phyloP scores from a whole-genome alignment of 495 filamentous ascomycete genomes.

The Tuber microsphaerosporum region DNA sequence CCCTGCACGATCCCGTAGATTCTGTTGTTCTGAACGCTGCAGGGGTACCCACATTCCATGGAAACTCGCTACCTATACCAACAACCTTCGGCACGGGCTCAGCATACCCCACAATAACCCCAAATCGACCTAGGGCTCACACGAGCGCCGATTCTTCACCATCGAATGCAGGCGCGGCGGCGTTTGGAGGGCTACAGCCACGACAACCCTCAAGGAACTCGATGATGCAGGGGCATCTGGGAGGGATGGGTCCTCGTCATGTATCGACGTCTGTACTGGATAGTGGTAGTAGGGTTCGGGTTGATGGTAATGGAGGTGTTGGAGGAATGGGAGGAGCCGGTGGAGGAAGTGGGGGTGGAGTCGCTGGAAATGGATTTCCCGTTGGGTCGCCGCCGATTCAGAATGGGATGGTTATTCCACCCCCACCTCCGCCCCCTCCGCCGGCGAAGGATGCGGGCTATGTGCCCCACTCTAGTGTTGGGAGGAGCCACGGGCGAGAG shows the following conservation, averaged over 20 bases:
- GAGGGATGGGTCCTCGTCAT: constrained; percentile 35
- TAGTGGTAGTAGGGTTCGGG: constrained; percentile 22
- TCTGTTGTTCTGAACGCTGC: constrained; percentile 25
- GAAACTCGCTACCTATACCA: constrained; percentile 34
- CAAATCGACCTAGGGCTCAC: constrained; percentile 35
- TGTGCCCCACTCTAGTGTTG: constrained; percentile 23
- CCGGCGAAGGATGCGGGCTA: constrained; percentile 32
- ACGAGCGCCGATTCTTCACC: constrained; percentile 37
- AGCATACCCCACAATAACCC: constrained; percentile 37
- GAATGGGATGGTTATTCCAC: constrained; percentile 27
- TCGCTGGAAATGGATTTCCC: constrained; percentile 18
- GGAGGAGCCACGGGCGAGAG: constrained; percentile 23
- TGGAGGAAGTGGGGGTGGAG: constrained; percentile 13
- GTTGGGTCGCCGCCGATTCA: constrained; percentile 24
- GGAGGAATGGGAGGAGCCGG: constrained; percentile 15
- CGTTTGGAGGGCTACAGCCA: constrained; percentile 29
- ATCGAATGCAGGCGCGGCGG: constrained; percentile 13
- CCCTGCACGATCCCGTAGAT: constrained; percentile 34
- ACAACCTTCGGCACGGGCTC: constrained; percentile 24
- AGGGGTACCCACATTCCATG: constrained; percentile 40
- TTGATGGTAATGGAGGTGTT: constrained; percentile 12
- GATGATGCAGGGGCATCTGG: constrained; percentile 33
- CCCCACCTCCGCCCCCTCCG: constrained; percentile 30
- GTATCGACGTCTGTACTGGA: constrained; percentile 39
- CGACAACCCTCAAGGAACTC: constrained; percentile 36